Base-by-base conservation (phyloP, 768 basidiomycete genomes). In the Tricholoma saponaceum region DNA sequence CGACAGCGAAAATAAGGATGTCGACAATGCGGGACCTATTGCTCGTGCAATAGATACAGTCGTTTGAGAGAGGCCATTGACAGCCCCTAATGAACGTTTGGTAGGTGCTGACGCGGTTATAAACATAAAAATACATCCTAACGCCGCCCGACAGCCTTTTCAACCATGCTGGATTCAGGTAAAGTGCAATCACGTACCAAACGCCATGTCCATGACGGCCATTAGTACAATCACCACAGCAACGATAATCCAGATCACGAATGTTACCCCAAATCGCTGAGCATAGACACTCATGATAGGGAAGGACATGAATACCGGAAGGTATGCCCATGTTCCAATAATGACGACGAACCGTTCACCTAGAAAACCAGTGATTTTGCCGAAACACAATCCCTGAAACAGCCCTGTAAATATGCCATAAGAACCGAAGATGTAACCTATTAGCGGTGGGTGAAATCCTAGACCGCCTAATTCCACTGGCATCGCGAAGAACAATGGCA, bases 401-500 rank as follows among this genome's bases (percentile, higher is more conserved):
- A 66, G 0, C 0, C 76, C 80, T 12, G 74, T 69, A 7, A 65
- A 66, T 16, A 64, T 70, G 65, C 67, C 82, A 55, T 68, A 82
- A 67, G 63, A 22, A 7, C 72, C 70, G 59, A 72, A 79, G 74
- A 86, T 81, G 46, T 78, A 76, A 5, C 89, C 89, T 46, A 90
- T 90, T 10, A 67, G 69, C 2, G 79, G 76, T 2, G 89, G 86
- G 23, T 73, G 67, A 25, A 88, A 74, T 16, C 82, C 81, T 32
- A 89, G 75, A 1, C 88, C 88, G 22, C 88, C 89, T 20, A 83
- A 77, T 16, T 75, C 75, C 41, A 83, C 70, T 1, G 89, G 85
- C 51, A 86, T 89, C n/a, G 86, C 79, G 51, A 83, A 77, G 69
- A 88, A 89, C 13, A 89, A 69, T 0, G 89, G 88, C 8, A 86